Evolutionary conservation across 352 stramenopile species (phyloP).

Genomic region (Pythium insidiosum): DNA sequence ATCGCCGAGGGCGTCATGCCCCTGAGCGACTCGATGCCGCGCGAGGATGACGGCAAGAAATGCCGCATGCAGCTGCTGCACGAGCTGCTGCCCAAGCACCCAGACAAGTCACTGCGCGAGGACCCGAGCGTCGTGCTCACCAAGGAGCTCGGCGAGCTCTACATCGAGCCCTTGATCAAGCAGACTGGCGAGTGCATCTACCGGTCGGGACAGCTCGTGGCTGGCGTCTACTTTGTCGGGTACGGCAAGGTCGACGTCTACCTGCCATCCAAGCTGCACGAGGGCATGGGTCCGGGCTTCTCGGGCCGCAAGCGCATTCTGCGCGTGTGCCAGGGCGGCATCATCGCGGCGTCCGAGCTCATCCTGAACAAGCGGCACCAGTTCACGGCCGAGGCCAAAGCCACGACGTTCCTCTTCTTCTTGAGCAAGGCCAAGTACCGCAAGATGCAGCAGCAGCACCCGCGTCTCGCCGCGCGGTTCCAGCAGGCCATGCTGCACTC

Average conservation of each 20-base stretch:
- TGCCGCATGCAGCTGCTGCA: constrained; percentile 56
- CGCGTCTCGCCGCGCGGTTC: constrained; percentile 62
- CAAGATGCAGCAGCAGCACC: constrained; percentile 60
- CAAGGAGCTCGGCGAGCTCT: constrained; percentile 56
- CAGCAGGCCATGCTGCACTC: constrained; percentile 81
- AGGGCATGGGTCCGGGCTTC: constrained; percentile 74
- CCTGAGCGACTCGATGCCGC: constrained; percentile 39
- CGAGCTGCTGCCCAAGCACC: constrained; percentile 44
- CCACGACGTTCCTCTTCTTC: constrained; percentile 74
- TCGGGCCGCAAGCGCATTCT: constrained; percentile 71
- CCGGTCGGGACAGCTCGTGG: constrained; percentile 42
- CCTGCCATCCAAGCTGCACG: constrained; percentile 69
- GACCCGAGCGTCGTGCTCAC: constrained; percentile 26
- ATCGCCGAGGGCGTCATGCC: constrained; percentile 60
- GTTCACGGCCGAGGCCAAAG: constrained; percentile 67
- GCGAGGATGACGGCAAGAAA: constrained; percentile 15
- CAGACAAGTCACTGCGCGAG: constrained; percentile 5
- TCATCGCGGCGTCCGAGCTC: constrained; percentile 72
- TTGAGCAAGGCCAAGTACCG: constrained; percentile 64
- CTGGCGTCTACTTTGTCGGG: constrained; percentile 75
- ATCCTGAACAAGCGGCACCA: constrained; percentile 77
- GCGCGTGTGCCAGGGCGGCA: constrained; percentile 69
- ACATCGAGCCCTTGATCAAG: constrained; percentile 51
- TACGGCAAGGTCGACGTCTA: constrained; percentile 84
- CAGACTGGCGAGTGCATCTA: constrained; percentile 65